These are phyloP conservation scores for Sporisorium graminicola DNA, from an alignment of 1,284 basidiomycete genomes.

Conservation along the genomic window DNA sequence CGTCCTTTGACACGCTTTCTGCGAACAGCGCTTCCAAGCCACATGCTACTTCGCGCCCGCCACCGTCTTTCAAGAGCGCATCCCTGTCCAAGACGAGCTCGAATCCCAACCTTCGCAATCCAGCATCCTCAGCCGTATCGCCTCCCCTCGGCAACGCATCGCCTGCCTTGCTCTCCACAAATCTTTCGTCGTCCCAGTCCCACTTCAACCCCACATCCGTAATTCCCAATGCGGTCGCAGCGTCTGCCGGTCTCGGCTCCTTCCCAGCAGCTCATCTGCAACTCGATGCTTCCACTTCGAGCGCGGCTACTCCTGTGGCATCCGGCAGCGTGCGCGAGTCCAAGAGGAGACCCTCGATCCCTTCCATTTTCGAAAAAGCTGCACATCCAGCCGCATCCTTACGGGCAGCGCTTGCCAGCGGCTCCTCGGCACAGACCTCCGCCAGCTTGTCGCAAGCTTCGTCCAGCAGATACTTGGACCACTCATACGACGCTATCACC, in stretches of 20 bases:
- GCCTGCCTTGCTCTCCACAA: conserved; percentile 19
- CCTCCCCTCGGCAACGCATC: conserved; percentile 24
- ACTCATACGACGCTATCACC: conserved; percentile 21
- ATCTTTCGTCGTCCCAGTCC: conserved; percentile 6
- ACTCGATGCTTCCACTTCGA: background rate
- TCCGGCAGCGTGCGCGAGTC: conserved; percentile 30
- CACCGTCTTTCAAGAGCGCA: conserved; percentile 5
- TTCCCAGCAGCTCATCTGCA: conserved; percentile 1
- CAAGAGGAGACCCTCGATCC: conserved; percentile 57
- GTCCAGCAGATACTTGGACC: conserved; percentile 16
- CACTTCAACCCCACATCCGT: conserved; percentile 4
- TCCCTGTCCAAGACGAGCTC: conserved; percentile 44
- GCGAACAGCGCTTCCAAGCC: conserved; percentile 11
- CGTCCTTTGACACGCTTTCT: conserved; percentile 21
- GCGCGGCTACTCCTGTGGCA: background rate
- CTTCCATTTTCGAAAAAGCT: conserved; percentile 61
- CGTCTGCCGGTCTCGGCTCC: conserved; percentile 3
- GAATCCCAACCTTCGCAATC: conserved; percentile 52
- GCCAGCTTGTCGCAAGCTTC: conserved; percentile 26
- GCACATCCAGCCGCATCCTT: conserved; percentile 59
- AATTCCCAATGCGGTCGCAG: background rate
- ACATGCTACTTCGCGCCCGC: background rate
- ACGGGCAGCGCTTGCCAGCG: conserved; percentile 51
- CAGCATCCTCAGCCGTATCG: conserved; percentile 4
- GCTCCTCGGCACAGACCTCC: conserved; percentile 19